Conservation (phyloP, 352 stramenopile species). For the Phytophthora aleatoria region DNA sequence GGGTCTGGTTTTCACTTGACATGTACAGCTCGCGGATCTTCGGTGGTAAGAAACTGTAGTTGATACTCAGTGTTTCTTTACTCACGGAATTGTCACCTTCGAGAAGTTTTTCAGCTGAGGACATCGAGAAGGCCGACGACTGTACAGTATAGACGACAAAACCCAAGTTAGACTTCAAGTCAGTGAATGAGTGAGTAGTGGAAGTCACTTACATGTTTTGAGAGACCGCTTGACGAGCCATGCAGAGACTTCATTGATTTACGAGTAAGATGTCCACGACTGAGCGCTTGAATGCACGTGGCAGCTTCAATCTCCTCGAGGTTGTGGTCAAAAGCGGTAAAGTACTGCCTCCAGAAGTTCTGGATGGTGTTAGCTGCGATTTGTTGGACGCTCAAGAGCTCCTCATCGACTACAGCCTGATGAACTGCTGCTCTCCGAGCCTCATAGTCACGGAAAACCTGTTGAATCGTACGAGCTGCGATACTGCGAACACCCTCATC, state of each 20-base stretch:
- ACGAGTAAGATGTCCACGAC: conserved; percentile 56
- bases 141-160: conserved; percentile 12
- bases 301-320: conserved; percentile 57
- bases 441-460: conserved; percentile 39
- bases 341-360: conserved; percentile 43
- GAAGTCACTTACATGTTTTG: conserved; percentile 26
- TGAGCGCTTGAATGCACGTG: conserved; percentile 73
- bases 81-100: conserved; percentile 20
- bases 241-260: conserved; percentile 55
- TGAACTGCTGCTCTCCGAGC: conserved; percentile 26
- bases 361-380: conserved; percentile 66
- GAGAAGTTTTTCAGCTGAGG: conserved; percentile 19
- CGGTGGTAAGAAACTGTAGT: conserved; percentile 51
- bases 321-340: conserved; percentile 23
- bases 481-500: conserved; percentile 49
- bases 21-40: conserved; percentile 46
- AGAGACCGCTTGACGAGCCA: conserved; percentile 22
- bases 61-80: conserved; percentile 19
- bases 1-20: conserved; percentile 7
- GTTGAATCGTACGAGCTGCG: conserved; percentile 57
- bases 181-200: background rate
- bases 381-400: conserved; percentile 48
- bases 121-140: conserved; percentile 45
- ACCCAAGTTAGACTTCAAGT: conserved; percentile 2
- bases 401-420: conserved; percentile 35